Evolutionary conservation across 129 eudicot genomes (phyloP).

Genomic region (Lactuca sativa): DNA sequence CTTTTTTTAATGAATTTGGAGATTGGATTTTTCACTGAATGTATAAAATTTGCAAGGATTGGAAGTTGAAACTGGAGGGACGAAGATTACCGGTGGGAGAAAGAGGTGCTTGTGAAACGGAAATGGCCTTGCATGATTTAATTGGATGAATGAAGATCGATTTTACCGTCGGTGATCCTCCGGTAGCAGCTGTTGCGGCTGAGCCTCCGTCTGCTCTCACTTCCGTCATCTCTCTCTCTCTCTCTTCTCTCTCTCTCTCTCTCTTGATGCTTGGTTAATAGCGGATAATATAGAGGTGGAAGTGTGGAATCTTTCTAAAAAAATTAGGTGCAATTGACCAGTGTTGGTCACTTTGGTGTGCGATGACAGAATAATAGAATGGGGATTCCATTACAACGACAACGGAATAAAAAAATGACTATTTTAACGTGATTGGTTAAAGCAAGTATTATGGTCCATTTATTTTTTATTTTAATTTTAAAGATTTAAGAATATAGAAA

Average conservation of each 20-base stretch:
- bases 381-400: too few relatives aligned
- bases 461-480: too few relatives aligned
- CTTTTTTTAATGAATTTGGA: background rate
- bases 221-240: constrained; percentile 14
- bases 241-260: background rate
- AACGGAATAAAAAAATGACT: too few relatives aligned
- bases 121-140: constrained; percentile 81
- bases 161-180: constrained; percentile 43
- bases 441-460: too few relatives aligned
- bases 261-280: background rate
- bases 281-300: background rate
- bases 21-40: background rate
- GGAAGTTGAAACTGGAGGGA: background rate
- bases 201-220: constrained; percentile 13
- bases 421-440: too few relatives aligned
- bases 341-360: too few relatives aligned
- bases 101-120: constrained; percentile 71
- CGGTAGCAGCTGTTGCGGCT: constrained; percentile 11
- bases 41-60: background rate
- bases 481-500: too few relatives aligned
- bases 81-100: constrained; percentile 54
- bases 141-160: constrained; percentile 74
- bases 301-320: too few relatives aligned
- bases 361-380: too few relatives aligned
- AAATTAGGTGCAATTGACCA: too few relatives aligned